Evolutionary conservation across 2,329 filamentous ascomycete species (phyloP), one percentile per base, ranked within the genome.

Genomic region (Acarospora socialis): DNA sequence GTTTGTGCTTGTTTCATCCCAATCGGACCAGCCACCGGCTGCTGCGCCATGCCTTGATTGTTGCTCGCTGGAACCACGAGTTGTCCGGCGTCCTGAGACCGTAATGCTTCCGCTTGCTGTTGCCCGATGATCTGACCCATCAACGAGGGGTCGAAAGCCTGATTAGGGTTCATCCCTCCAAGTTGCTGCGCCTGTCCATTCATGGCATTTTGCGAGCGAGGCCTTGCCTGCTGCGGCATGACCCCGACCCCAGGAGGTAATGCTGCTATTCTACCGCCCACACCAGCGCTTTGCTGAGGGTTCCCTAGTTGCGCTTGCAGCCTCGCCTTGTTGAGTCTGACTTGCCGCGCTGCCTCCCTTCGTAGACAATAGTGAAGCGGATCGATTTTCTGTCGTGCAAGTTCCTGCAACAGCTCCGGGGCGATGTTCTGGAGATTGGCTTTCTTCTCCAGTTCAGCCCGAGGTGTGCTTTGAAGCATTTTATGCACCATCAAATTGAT

Each of bases 41-140:
- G 46, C 27, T 57, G 54, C 26, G 54, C 51, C 42, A 61, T 65
- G 30, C 39, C 41, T 38, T 61, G 59, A 32, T 67, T 67, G 44
- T 66, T 70, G 49, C 69, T 77, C 5, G 70, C 72, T 7, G 72
- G 72, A 3, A 77, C 72, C n/a, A 75, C 71, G 24, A 68, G 55
- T 39, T 73, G 68, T 6, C 72, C 72, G 29, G 66, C 66, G 49
- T 74, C 67, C 44, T 72, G 68, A 10, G 65, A 65, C 32, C 70
- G 67, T 41, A 73, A 51, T n/a, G 68, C 70, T 40, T 72, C 70
- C 23, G 65, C 65, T 50, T 76, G 72, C n/a, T n/a, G n/a, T 43
- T 74, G 70, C 17, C 65, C 66, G 35, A 70, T 59, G 22, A 74
- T 63, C 25, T 70, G 66, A 34, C 67, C 65, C 40, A 73, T 51